Conservation (phyloP, 106 monocot species). For the Vanilla planifolia region DNA sequence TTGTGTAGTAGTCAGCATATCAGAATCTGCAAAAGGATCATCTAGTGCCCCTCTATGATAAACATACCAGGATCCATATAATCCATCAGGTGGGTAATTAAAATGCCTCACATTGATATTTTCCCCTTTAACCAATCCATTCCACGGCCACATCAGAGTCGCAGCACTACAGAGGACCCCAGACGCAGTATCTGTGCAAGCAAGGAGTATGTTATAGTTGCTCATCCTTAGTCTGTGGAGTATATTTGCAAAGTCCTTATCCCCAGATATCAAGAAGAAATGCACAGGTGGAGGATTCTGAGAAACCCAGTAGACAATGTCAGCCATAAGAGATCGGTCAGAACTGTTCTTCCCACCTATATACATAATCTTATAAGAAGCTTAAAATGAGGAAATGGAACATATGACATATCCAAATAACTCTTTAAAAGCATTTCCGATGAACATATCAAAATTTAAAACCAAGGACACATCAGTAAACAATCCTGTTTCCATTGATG, state of each 20-base stretch:
- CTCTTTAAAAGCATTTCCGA: too few relatives aligned
- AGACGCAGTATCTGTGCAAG: conserved; percentile 32
- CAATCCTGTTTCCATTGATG: too few relatives aligned
- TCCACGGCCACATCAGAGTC: conserved; percentile 88
- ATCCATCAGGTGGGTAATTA: conserved; percentile 91
- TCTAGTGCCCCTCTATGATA: conserved; percentile 59
- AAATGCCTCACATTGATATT: conserved; percentile 40
- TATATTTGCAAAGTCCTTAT: conserved; percentile 75
- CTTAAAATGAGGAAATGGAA: neutral
- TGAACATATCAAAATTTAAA: too few relatives aligned
- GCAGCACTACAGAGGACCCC: conserved; percentile 71
- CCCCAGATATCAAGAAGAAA: conserved; percentile 89
- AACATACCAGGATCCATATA: conserved; percentile 89
- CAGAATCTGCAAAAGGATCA: conserved; percentile 39
- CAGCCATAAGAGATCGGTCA: conserved; percentile 73
- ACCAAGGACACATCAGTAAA: too few relatives aligned
- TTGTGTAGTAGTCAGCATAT: conserved; percentile 14
- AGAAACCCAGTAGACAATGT: conserved; percentile 73
- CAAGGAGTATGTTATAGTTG: conserved; percentile 88
- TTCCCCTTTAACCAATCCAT: conserved; percentile 49
- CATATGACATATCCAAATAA: neutral
- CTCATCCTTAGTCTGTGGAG: conserved; percentile 87
- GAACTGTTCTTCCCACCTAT: conserved; percentile 87
- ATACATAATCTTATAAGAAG: conserved; percentile 15
- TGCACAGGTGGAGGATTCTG: conserved; percentile 94